Evolutionary conservation across 192 early-diverging fungal species (phyloP).

Genomic region (Chytriomyces confervae): DNA sequence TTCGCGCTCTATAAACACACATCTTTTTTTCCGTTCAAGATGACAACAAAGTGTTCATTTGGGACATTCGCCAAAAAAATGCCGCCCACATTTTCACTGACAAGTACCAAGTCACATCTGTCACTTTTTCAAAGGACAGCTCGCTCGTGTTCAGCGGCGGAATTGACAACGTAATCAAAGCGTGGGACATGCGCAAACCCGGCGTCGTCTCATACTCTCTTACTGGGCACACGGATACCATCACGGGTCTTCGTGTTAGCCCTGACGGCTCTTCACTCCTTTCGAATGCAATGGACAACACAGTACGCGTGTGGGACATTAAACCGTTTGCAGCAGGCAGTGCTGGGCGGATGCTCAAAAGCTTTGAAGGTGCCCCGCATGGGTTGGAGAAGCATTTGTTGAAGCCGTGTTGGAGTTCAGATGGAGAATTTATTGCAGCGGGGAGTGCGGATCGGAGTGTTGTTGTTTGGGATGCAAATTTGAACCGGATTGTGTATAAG

Average conservation of each 20-base stretch:
- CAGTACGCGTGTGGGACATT: constrained; percentile 94
- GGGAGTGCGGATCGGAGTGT: constrained; percentile 87
- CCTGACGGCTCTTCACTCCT: constrained; percentile 82
- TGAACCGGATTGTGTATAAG: constrained; percentile 87
- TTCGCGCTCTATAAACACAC: background rate
- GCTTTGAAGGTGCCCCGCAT: constrained; percentile 89
- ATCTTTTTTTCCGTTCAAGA: constrained; percentile 48
- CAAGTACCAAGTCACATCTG: constrained; percentile 73
- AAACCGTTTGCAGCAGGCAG: constrained; percentile 74
- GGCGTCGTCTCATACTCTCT: constrained; percentile 68
- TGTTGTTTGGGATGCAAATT: constrained; percentile 85
- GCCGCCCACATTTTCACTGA: constrained; percentile 44
- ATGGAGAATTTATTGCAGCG: constrained; percentile 82
- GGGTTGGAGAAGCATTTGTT: constrained; percentile 95
- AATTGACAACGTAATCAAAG: constrained; percentile 88
- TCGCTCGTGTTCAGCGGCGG: constrained; percentile 82
- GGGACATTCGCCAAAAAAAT: constrained; percentile 51
- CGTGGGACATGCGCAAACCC: constrained; percentile 86
- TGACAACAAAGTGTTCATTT: constrained; percentile 76
- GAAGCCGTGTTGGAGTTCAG: constrained; percentile 85
- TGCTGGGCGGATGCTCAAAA: constrained; percentile 70
- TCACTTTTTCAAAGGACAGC: constrained; percentile 75
- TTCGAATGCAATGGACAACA: constrained; percentile 94
- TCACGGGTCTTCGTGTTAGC: constrained; percentile 83
- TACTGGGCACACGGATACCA: constrained; percentile 85